These are phyloP conservation scores for Blastobotrys americana DNA, from an alignment of 805 yeast genomes.

Conservation along the genomic window DNA sequence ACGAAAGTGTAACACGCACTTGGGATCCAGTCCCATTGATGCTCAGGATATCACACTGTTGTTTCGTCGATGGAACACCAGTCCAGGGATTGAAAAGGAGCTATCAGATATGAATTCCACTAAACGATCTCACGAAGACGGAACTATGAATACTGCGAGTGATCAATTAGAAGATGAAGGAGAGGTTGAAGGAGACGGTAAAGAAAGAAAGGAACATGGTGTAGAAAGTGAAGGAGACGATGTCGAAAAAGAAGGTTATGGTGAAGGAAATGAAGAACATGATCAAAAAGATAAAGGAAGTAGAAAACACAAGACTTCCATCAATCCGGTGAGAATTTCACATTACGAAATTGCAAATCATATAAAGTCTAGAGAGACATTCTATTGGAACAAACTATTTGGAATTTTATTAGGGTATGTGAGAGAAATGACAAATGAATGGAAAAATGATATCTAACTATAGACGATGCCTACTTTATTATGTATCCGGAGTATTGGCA, in stretches of 20 bases:
- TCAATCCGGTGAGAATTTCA: no score
- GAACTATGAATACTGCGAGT: no score
- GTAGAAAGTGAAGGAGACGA: no score
- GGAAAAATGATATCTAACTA: neutral
- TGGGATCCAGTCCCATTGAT: neutral
- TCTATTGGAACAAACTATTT: neutral
- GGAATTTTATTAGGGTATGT: neutral
- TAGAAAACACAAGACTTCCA: no score
- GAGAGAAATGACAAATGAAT: neutral
- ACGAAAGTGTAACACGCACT: neutral
- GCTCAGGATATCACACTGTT: neutral
- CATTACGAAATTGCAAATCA: no score
- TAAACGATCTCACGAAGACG: no score
- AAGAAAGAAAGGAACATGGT: no score
- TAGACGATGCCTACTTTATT: no score
- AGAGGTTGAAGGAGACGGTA: neutral
- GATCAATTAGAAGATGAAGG: neutral
- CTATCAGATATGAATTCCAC: no score
- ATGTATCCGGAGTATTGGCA: neutral
- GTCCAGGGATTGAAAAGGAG: no score
- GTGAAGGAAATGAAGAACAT: neutral
- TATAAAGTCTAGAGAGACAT: neutral
- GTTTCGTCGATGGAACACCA: neutral
- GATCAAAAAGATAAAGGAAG: no score
- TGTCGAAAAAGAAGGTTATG: neutral